A percentile compares a stretch with the other conserved stretches of the same genome.
These are phyloP conservation scores for Phlebiopsis gigantea DNA, from an alignment of 768 basidiomycete species.

Conservation along the genomic window DNA sequence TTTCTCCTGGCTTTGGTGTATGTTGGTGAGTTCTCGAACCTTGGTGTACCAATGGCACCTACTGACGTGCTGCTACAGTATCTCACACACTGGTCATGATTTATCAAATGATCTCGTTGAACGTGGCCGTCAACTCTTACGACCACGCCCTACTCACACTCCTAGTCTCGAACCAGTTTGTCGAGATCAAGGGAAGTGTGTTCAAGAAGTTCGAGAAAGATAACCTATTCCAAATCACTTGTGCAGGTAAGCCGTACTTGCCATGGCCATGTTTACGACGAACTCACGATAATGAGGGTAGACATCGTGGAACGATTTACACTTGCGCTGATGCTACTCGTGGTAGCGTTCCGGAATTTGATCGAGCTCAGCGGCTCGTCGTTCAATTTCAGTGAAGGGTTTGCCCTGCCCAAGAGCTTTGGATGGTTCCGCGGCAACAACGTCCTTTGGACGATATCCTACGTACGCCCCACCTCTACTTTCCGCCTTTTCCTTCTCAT, in stretches of 20 bases:
- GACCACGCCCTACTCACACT: conserved; percentile 93
- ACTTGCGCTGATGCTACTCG: conserved; percentile 81
- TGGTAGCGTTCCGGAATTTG: conserved; percentile 91
- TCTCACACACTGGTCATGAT: conserved; percentile 92
- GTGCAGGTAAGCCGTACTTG: conserved; percentile 65
- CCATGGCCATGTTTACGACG: neutral
- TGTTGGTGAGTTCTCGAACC: conserved; percentile 50
- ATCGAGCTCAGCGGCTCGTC: conserved; percentile 92
- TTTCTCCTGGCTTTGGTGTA: conserved; percentile 81
- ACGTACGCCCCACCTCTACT: conserved; percentile 45
- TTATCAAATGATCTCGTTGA: conserved; percentile 90
- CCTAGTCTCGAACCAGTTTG: conserved; percentile 96
- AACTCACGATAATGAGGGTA: conserved; percentile 22
- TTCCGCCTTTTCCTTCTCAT: neutral
- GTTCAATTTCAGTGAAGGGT: conserved; percentile 67
- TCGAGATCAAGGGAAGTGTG: conserved; percentile 98
- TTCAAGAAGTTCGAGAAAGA: conserved; percentile 99
- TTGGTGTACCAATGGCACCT: neutral
- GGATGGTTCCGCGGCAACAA: conserved; percentile 80
- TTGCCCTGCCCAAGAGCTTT: conserved; percentile 76
- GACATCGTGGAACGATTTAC: conserved; percentile 99
- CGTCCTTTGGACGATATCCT: conserved; percentile 83
- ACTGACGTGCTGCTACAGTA: conserved; percentile 40
- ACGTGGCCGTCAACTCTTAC: conserved; percentile 97
- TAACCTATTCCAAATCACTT: conserved; percentile 96